Evolutionary conservation across 345 rosid genomes (phyloP), one percentile per base, ranked within the genome.

Genomic region (Litchi chinensis): DNA sequence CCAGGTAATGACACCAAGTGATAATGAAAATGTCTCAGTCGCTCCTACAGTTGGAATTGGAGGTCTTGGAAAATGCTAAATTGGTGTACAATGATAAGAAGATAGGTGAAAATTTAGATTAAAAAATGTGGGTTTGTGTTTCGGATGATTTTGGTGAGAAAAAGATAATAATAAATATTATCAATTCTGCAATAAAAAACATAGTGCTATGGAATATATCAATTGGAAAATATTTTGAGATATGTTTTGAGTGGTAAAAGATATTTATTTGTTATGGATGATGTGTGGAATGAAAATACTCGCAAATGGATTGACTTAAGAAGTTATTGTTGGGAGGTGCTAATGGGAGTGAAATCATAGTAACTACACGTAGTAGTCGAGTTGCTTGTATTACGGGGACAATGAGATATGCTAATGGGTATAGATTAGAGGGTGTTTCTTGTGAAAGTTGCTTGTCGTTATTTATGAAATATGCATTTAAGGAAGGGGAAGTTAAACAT

Each of bases 61-160:
- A 10, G 84, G 87, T 5, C 1, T 57, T 0, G 82, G 87, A 22
- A 83, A 83, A 81, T 2, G 86, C 77, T 4, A 78, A 81, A 73
- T 26, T 72, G 76, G 82, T 73, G 8, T 84, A 13, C 50, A 26
- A 46, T 44, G 82, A 84, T 68, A 26, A 56, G n/a, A 72, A 32
- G 22, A 66, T 76, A 37, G 44, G 2, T 13, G 6, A 22, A 28
- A 63, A 32, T 76, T 84, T 84, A 40, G 67, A 50, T 4, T 22
- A 6, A 63, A 84, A 57, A 41, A 18, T 64, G 3, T 81, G 82
- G 84, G 54, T 76, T 22, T 76, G 65, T 57, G 46, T 74, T 62
- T n/a, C 74, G 8, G 19, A 56, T 26, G 74, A 83, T 0, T 83
- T 73, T 24, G 8, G 44, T 13, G 7, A 24, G 40, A 62, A 28